A percentile compares a stretch with the other conserved stretches of the same genome.
phyloP scores from a whole-genome alignment of 768 basidiomycete genomes.

The Strobilomyces confusus region DNA sequence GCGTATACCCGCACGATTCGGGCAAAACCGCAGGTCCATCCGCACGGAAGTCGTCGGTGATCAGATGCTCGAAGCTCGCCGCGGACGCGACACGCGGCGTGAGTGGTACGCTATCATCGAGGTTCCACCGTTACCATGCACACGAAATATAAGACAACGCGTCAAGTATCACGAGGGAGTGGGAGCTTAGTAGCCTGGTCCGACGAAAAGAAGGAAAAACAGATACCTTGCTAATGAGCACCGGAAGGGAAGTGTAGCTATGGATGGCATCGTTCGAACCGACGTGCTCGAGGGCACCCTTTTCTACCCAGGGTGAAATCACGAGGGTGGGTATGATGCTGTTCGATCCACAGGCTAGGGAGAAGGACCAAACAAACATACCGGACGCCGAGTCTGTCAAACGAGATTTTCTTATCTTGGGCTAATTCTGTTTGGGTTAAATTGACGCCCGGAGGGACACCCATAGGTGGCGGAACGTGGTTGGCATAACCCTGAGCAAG shows the following conservation, averaged over 20 bases:
- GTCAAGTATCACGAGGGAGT: background rate
- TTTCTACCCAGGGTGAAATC: slow-evolving; percentile 24
- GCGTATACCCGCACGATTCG: slow-evolving; percentile 18
- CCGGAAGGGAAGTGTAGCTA: slow-evolving; percentile 24
- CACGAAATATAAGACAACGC: background rate
- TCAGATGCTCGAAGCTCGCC: slow-evolving; percentile 22
- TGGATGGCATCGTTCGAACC: slow-evolving; percentile 9
- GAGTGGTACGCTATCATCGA: slow-evolving; percentile 6
- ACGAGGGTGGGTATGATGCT: slow-evolving; percentile 22
- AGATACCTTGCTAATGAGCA: slow-evolving; percentile 20
- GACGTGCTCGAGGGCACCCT: slow-evolving; percentile 15
- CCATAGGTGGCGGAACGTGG: slow-evolving; percentile 20
- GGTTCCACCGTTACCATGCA: slow-evolving; percentile 15
- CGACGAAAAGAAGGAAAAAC: too few species aligned
- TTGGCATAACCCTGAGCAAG: slow-evolving; percentile 20
- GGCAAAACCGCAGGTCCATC: slow-evolving; percentile 15
- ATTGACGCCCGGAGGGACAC: slow-evolving; percentile 23
- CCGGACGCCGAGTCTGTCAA: slow-evolving; percentile 26
- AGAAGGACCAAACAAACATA: slow-evolving; percentile 1
- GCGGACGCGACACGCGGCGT: slow-evolving; percentile 20
- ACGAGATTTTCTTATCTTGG: too few species aligned
- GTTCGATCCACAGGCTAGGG: too few species aligned
- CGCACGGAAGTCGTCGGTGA: slow-evolving; percentile 19
- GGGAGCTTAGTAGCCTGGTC: too few species aligned
- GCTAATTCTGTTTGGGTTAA: too few species aligned